A percentile compares a stretch with the other conserved stretches of the same genome.
Conservation (phyloP, 345 rosid species). For the Garcia nutans region DNA sequence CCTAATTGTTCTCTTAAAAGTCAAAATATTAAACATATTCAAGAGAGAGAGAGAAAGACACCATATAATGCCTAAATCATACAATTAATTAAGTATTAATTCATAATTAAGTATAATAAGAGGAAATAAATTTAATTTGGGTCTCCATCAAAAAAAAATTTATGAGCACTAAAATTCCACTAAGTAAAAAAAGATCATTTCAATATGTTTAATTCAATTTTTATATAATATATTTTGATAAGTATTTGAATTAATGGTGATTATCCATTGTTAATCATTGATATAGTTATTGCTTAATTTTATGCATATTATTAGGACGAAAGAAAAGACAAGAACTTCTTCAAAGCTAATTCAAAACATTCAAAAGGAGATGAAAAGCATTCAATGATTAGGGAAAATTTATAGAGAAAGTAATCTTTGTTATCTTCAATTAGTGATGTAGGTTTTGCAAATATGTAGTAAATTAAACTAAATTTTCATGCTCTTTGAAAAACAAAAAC, state of each 20-base stretch:
- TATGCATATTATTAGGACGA: neutral
- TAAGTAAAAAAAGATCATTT: neutral
- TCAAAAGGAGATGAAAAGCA: conserved; percentile 7
- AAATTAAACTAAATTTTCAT: too few species aligned
- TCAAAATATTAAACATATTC: neutral
- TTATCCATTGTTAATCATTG: conserved; percentile 11
- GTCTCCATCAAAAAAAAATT: conserved; percentile 7
- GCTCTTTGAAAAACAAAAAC: too few species aligned
- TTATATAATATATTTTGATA: neutral
- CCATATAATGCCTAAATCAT: conserved; percentile 27
- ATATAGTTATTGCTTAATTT: neutral
- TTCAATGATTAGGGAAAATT: neutral
- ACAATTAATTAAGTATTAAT: neutral
- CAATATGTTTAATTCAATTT: neutral
- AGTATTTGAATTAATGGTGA: neutral
- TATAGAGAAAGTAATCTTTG: too few species aligned
- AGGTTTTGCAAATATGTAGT: neutral
- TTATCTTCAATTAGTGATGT: neutral
- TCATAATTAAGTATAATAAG: too few species aligned
- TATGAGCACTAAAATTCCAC: conserved; percentile 21
- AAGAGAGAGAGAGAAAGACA: neutral
- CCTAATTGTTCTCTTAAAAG: neutral
- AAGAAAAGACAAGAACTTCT: conserved; percentile 11
- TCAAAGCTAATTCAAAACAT: conserved; percentile 9
- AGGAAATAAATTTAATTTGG: neutral